Conservation (phyloP, 345 rosid genomes). For the Noccaea bulbosa region DNA sequence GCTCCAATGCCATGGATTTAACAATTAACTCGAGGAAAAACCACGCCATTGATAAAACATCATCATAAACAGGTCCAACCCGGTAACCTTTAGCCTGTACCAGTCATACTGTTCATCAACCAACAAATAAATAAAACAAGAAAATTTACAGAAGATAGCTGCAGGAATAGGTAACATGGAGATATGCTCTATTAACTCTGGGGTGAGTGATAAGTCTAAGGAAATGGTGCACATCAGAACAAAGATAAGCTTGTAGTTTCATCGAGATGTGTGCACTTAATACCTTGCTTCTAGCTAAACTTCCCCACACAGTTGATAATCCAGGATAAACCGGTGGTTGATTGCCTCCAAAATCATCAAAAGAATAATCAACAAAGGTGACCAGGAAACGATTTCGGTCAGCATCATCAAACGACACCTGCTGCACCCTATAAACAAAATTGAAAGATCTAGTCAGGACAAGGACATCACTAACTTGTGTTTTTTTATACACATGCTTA, state of each 20-base stretch:
- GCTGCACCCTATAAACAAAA: slow-evolving; percentile 81
- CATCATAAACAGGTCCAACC: slow-evolving; percentile 99
- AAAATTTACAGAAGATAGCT: slow-evolving; percentile 28
- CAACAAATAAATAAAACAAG: slow-evolving; percentile 5
- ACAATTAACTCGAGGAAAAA: slow-evolving; percentile 97
- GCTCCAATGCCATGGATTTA: slow-evolving; percentile 99
- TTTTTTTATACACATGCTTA: background rate
- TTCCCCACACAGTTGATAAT: slow-evolving; percentile 97
- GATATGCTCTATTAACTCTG: slow-evolving; percentile 19
- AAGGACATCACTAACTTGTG: slow-evolving; percentile 11
- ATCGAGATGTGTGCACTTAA: slow-evolving; percentile 8
- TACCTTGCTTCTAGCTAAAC: slow-evolving; percentile 99
- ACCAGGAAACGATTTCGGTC: slow-evolving; percentile 95
- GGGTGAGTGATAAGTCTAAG: slow-evolving; percentile 8
- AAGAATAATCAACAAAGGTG: slow-evolving; percentile 91
- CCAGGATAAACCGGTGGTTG: slow-evolving; percentile 99
- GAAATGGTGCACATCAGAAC: slow-evolving; percentile 16
- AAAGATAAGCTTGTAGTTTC: slow-evolving; percentile 14
- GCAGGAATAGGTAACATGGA: slow-evolving; percentile 16
- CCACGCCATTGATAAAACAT: slow-evolving; percentile 99
- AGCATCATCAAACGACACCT: slow-evolving; percentile 96
- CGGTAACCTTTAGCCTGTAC: slow-evolving; percentile 99
- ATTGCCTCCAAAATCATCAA: slow-evolving; percentile 99
- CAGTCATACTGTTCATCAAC: slow-evolving; percentile 27
- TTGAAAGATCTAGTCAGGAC: slow-evolving; percentile 33